Base-by-base conservation (phyloP, 192 early-diverging fungal species). In the Dissophora ornata region DNA sequence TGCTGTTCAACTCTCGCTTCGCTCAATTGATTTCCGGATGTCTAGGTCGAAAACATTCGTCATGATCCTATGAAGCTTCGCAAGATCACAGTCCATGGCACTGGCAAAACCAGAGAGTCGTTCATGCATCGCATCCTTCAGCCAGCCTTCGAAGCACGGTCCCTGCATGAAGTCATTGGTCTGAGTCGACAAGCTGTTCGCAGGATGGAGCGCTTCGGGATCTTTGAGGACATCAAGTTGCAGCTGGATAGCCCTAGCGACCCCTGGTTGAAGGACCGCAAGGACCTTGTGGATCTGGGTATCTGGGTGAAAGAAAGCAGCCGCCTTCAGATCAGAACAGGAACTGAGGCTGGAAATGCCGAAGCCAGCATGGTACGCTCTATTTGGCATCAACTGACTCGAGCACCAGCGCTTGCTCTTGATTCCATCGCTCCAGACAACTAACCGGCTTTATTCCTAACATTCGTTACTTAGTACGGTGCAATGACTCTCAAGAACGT, bases 261-360 rank as follows among this genome's bases (percentile, higher is more conserved):
- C 4, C 69, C 75, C 29, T 55, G 84, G 29, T 70, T 81, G 18
- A 71, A 59, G 10, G 61, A 83, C 25, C 73, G 73, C 24, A 62
- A 69, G 45, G 84, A 82, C 22, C 66, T 78, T 1, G 74, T 96
- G 6, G 90, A 97, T 79, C 88, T 97, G 24, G 80, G 89, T 6
- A 79, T 97, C 36, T 74, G 71, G 9, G 86, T 93, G 54, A 85
- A 91, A 63, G 93, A 96, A 60, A 82, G 84, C 40, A 84, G 83
- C 30, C 83, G 95, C 44, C 81, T 96, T 30, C 89, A 82, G 75
- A 84, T 95, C 45, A 87, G 85, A 61, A 98, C 96, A 7, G 96
- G 95, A 19, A 95, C 95, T 6, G 94, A 96, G 49, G 86, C 97
- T 29, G 94, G 94, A 18, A 94, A 93, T 58, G 85, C 91, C 52